These are phyloP conservation scores for Cryptococcus sp. DNA, from an alignment of 1,284 basidiomycete species.

Conservation along the genomic window DNA sequence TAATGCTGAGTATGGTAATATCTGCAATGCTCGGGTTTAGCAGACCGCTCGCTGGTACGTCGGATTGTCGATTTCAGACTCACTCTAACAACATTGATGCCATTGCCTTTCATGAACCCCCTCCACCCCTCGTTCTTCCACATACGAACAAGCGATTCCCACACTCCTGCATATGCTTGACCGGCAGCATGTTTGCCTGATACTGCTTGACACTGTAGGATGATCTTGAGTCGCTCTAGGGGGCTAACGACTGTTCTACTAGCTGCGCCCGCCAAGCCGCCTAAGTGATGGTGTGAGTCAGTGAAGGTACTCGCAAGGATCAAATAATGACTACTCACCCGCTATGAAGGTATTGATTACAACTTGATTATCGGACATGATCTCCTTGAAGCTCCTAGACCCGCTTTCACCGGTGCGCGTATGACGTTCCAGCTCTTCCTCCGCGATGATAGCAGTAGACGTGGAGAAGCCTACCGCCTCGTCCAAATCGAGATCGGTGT, in stretches of 20 bases:
- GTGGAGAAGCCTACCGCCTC: background rate
- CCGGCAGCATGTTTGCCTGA: constrained; percentile 41
- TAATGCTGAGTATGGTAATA: constrained; percentile 67
- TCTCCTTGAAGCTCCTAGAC: constrained; percentile 20
- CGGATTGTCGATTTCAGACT: constrained; percentile 16
- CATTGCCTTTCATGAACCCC: constrained; percentile 82
- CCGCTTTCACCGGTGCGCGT: background rate
- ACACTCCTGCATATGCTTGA: constrained; percentile 78
- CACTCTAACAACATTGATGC: constrained; percentile 83
- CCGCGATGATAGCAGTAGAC: constrained; percentile 8
- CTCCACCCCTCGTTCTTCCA: constrained; percentile 89
- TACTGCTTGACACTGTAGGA: constrained; percentile 79
- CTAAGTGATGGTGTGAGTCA: constrained; percentile 11
- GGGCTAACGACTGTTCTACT: constrained; percentile 90
- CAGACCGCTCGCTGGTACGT: background rate
- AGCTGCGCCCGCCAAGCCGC: constrained; percentile 55
- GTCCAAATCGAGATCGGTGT: background rate
- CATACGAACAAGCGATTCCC: constrained; percentile 76
- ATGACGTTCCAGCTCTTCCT: constrained; percentile 21
- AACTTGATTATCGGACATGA: constrained; percentile 41
- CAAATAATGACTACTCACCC: constrained; percentile 14
- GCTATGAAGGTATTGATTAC: constrained; percentile 52
- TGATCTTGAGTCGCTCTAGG: constrained; percentile 89
- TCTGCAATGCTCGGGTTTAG: constrained; percentile 23
- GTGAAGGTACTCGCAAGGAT: constrained; percentile 5